A percentile compares a stretch with the other conserved stretches of the same genome.
Evolutionary conservation across 345 rosid genomes (phyloP).

Genomic region (Geranium rotundifolium): DNA sequence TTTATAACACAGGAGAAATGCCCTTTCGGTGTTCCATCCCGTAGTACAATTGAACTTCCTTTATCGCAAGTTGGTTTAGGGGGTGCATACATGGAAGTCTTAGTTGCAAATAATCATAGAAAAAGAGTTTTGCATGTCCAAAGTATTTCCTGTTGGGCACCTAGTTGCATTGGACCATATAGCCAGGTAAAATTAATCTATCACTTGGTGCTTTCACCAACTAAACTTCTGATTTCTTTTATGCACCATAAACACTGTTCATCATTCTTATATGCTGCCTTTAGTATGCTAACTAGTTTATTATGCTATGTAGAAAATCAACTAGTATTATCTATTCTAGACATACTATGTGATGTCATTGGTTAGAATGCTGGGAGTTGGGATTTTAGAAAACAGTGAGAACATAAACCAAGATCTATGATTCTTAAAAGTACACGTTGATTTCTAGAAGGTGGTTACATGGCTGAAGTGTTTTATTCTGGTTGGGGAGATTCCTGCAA

Average conservation of each 20-base stretch:
- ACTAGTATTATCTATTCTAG: not conserved
- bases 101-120: slow-evolving; percentile 55
- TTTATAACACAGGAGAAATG: slow-evolving; percentile 86
- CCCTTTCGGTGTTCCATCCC: slow-evolving; percentile 94
- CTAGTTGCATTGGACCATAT: slow-evolving; percentile 98
- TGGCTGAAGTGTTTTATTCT: no score
- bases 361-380: not conserved
- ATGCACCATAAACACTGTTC: not conserved
- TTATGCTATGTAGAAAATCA: not conserved
- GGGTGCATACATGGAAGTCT: slow-evolving; percentile 68
- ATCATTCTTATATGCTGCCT: not conserved
- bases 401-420: no score
- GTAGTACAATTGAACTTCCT: slow-evolving; percentile 89
- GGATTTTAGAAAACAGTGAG: not conserved
- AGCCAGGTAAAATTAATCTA: slow-evolving; percentile 55
- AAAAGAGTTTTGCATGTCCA: slow-evolving; percentile 92
- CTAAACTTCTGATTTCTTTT: not conserved
- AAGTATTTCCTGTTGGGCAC: slow-evolving; percentile 97
- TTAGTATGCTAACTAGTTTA: not conserved
- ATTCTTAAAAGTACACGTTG: no score
- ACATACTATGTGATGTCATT: not conserved
- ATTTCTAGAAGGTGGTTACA: no score
- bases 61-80: slow-evolving; percentile 62
- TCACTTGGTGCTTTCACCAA: not conserved
- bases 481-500: no score